Percentiles rank a stretch among this genome's conserved stretches.
Evolutionary conservation across 768 basidiomycete genomes (phyloP).

Genomic region (Polyporus arcularius): DNA sequence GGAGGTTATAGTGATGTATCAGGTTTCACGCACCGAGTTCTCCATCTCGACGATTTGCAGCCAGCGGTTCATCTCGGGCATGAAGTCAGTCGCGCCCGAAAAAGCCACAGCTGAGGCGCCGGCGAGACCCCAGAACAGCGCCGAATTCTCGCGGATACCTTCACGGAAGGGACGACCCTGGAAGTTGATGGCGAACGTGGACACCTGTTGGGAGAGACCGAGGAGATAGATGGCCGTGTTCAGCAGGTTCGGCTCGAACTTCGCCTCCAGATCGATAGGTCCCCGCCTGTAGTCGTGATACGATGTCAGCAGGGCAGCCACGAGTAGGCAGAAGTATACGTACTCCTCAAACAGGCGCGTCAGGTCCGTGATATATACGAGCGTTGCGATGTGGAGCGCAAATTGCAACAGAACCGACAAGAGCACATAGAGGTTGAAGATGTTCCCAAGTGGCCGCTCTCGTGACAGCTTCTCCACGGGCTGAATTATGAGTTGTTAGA

Average conservation of each 20-base stretch:
- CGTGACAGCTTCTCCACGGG: constrained; percentile 95
- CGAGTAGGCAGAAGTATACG: constrained; percentile 30
- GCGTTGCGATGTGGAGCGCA: constrained; percentile 84
- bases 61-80: constrained; percentile 96
- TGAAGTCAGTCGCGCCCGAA: constrained; percentile 89
- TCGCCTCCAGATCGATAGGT: constrained; percentile 89
- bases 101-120: constrained; percentile 91
- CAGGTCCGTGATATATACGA: constrained; percentile 92
- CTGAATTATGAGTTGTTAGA: constrained; percentile 39
- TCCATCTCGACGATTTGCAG: constrained; percentile 96
- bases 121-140: constrained; percentile 90
- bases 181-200: constrained; percentile 98
- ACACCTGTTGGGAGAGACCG: constrained; percentile 95
- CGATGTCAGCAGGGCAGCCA: not conserved
- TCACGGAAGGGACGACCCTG: constrained; percentile 97
- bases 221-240: constrained; percentile 98
- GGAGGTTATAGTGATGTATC: not conserved
- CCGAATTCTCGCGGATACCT: constrained; percentile 92
- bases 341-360: constrained; percentile 78
- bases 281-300: constrained; percentile 51
- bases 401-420: constrained; percentile 92
- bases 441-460: constrained; percentile 91
- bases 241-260: constrained; percentile 91
- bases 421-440: constrained; percentile 95
- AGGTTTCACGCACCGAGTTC: constrained; percentile 51